Evolutionary conservation across 116 monocot species (phyloP), one percentile per base, ranked within the genome.

Genomic region (Zostera marina): DNA sequence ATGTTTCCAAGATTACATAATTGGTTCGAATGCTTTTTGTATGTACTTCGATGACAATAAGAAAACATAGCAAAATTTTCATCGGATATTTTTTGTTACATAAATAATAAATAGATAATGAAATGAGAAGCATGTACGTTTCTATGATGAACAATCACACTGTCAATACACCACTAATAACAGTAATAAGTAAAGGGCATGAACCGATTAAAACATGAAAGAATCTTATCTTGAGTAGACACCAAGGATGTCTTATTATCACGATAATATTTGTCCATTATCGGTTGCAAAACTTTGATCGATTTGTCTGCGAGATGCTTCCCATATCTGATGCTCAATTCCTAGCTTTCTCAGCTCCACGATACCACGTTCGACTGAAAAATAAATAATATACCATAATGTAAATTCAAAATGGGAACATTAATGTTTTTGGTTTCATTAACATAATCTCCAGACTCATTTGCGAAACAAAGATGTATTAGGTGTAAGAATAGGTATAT

Each of bases 291-390:
- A 48, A 45, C 20, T 45, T 59, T 47, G 47, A 23, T 77, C 84
- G 7, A 59, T 56, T 44, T 74, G 80, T 60, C 63, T 69, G 5
- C 76, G 73, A 47, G 80, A 85, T 20, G 72, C 66, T 52, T 85
- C 80, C 84, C 84, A 85, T 26, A 85, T 45, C 52, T 74, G 73
- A 40, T 74, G 77, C 32, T 85, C 80, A 44, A 80, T 74, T 3
- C 66, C 74, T 20, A 85, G 66, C 54, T 77, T 77, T 63, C 72
- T 73, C 59, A 85, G 60, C 67, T 85, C 84, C 21, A 71, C 55
- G 39, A 84, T 43, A 54, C 84, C 84, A 68, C 79, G 59, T 62
- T 84, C 79, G 60, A 79, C 79, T 63, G 51, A 10, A 52, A 15
- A 20, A 51, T 41, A 17, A 63, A 61, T 44, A 49, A 49, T 15